Evolutionary conservation across 352 stramenopile genomes (phyloP).

Genomic region (Globisporangium nagaii): DNA sequence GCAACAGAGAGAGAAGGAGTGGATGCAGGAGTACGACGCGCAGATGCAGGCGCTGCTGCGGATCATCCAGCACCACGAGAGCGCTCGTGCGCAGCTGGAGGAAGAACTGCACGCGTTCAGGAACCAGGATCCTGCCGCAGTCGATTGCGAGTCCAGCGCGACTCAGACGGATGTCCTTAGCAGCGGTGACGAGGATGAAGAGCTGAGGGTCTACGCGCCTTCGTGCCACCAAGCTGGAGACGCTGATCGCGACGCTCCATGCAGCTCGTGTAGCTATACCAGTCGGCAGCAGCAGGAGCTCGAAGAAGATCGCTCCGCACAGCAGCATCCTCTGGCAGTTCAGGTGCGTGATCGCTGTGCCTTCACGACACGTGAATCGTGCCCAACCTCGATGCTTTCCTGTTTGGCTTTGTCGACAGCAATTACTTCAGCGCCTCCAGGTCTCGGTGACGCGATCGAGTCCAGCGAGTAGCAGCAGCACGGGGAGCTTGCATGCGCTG

Average conservation of each 20-base stretch:
- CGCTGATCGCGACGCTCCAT: neutral
- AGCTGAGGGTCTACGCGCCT: no score
- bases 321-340: neutral
- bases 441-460: neutral
- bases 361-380: neutral
- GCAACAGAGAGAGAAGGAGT: slow-evolving; percentile 22
- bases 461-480: neutral
- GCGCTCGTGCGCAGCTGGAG: slow-evolving; percentile 9
- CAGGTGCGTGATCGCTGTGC: neutral
- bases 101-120: slow-evolving; percentile 10
- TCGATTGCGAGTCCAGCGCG: slow-evolving; percentile 14
- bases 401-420: neutral
- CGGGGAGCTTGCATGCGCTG: no score
- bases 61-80: slow-evolving; percentile 44
- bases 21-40: slow-evolving; percentile 35
- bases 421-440: neutral
- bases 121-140: neutral
- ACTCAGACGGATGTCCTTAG: slow-evolving; percentile 20
- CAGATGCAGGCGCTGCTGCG: slow-evolving; percentile 40
- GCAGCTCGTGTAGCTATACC: neutral
- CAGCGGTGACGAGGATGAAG: neutral
- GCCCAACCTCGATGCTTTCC: neutral
- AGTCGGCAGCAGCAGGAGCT: neutral
- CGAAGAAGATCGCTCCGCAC: neutral
- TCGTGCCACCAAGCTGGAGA: no score